phyloP scores from a whole-genome alignment of 2,329 filamentous ascomycete species.

The Chaetomiaceae sp. region DNA sequence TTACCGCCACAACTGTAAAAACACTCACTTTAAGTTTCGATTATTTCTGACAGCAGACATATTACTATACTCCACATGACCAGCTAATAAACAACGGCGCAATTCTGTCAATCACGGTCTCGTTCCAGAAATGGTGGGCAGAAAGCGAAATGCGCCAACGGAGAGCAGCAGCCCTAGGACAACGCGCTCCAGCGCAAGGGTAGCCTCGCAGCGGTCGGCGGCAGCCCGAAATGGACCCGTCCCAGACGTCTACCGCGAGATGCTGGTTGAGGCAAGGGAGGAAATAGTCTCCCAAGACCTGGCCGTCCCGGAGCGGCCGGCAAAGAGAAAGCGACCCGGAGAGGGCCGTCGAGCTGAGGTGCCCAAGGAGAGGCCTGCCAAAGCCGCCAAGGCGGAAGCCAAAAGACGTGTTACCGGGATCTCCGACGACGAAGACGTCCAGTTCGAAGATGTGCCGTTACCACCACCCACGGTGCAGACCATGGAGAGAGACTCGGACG shows the following conservation, averaged over 20 bases:
- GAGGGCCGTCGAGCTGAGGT: constrained; percentile 20
- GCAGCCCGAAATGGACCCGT: constrained; percentile 5
- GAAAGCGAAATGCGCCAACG: constrained; percentile 23
- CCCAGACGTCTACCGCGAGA: constrained; percentile 22
- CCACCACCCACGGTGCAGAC: constrained; percentile 48
- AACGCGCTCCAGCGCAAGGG: constrained; percentile 14
- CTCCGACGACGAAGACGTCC: constrained; percentile 38
- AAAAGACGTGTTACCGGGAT: constrained; percentile 3
- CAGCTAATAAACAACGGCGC: not conserved
- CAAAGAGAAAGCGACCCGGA: constrained; percentile 38
- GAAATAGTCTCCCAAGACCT: not conserved
- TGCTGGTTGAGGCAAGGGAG: constrained; percentile 17
- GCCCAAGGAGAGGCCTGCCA: not conserved
- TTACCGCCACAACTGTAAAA: no score
- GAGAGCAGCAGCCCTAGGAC: constrained; percentile 8
- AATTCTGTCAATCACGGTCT: not conserved
- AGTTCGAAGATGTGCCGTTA: constrained; percentile 48
- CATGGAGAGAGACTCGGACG: constrained; percentile 43
- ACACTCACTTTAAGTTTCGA: no score
- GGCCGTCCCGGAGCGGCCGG: constrained; percentile 32
- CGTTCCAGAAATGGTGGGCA: constrained; percentile 22
- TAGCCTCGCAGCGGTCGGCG: not conserved
- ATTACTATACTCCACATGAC: no score
- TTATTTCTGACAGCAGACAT: no score
- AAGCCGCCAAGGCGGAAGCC: not conserved